Base-by-base conservation (phyloP, 1,284 basidiomycete genomes). In the Prillingera fragicola region DNA sequence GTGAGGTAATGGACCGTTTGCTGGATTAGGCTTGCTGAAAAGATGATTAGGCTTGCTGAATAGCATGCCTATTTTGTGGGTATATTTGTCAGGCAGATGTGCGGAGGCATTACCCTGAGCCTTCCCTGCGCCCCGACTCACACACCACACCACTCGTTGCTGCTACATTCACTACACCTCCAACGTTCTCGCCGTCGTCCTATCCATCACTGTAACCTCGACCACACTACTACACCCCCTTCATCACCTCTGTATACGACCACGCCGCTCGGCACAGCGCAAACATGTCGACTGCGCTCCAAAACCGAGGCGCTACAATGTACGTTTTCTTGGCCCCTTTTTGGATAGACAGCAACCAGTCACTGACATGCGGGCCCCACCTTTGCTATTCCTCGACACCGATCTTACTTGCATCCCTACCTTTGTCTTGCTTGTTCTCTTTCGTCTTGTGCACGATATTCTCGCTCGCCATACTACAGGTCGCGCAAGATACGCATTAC, bases 401-500 rank as follows among this genome's bases (percentile, higher is more conserved):
- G 31, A n/a, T 13, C 42, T 31, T 8, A 6, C 33, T 19, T 21
- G 8, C 29, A 22, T 40, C 31, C 15, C 36, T 19, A 36, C 33
- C 17, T 21, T 19, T 7, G n/a, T 29, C 26, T 18, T 35, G 5
- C 28, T 5, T 26, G 21, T 19, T 18, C 23, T 10, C 21, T 39
- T 24, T 34, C 10, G 21, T 12, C 5, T 23, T 34, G 18, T 10
- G 18, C 33, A 34, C 13, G 15, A 17, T 7, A n/a, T 34, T 8
- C 9, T 35, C 19, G 22, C 8, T 37, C 13, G 24, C 18, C 27
- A 31, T 33, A 12, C 22, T 15, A 31, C 42, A 59, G 59, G 36
- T 39, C 54, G 47, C 50, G 54, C 29, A 56, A 55, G 46, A 56
- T 63, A 29, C 54, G 55, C 40, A 60, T 63, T 18, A 63, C 59